Evolutionary conservation across 257 asterid species (phyloP).

Genomic region (Verbena officinalis): DNA sequence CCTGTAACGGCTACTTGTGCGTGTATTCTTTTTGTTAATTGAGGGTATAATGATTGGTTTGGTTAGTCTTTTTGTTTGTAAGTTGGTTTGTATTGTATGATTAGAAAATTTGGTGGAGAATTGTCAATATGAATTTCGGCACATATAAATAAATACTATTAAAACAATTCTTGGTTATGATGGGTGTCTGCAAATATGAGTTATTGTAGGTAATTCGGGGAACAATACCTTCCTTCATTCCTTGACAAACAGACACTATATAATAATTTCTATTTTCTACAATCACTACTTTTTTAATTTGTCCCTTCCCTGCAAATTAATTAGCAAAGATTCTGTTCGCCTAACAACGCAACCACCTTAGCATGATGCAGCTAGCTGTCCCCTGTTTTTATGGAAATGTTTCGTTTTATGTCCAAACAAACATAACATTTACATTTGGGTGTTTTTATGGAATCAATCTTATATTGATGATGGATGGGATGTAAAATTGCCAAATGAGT

Average conservation of each 20-base stretch:
- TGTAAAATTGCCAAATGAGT: too few relatives aligned
- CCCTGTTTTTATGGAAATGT: neutral
- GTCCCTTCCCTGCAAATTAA: too few relatives aligned
- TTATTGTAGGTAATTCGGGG: too few relatives aligned
- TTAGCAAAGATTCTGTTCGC: neutral
- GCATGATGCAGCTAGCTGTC: neutral
- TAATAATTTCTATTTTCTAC: too few relatives aligned
- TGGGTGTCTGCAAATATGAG: too few relatives aligned
- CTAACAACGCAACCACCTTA: neutral
- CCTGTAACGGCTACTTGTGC: slow-evolving; percentile 28
- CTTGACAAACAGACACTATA: too few relatives aligned
- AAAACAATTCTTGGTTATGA: too few relatives aligned
- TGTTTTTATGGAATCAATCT: neutral
- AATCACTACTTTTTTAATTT: too few relatives aligned
- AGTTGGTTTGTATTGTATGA: slow-evolving; percentile 12
- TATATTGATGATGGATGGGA: too few relatives aligned
- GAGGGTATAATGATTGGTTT: neutral
- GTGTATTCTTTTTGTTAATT: slow-evolving; percentile 46
- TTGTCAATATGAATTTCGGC: too few relatives aligned
- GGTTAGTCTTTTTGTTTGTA: slow-evolving; percentile 18
- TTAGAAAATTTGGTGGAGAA: slow-evolving; percentile 9
- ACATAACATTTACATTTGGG: neutral
- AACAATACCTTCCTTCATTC: too few relatives aligned
- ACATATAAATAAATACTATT: too few relatives aligned
- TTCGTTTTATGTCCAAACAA: neutral